These are phyloP conservation scores for Russula earlei DNA, from an alignment of 768 basidiomycete genomes.

Conservation along the genomic window DNA sequence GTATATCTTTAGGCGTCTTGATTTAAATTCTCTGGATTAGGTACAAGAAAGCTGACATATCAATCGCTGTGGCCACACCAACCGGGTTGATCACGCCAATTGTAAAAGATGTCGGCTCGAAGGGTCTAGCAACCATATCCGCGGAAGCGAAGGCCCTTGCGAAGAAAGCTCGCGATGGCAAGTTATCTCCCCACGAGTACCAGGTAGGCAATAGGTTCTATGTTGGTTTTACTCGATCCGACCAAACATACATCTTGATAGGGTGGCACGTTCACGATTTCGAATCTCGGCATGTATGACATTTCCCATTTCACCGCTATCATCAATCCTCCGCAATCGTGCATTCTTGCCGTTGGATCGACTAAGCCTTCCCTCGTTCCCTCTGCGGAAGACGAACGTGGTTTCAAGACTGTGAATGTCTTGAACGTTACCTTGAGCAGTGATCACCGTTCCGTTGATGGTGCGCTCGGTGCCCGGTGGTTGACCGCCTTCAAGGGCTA, in stretches of 20 bases:
- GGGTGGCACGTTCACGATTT: conserved; percentile 98
- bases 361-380: conserved; percentile 81
- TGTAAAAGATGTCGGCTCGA: conserved; percentile 83
- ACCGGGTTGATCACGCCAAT: conserved; percentile 96
- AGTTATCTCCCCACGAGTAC: conserved; percentile 90
- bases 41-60: conserved; percentile 96
- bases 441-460: conserved; percentile 95
- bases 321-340: conserved; percentile 97
- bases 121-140: conserved; percentile 90
- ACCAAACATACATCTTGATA: conserved; percentile 24
- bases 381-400: conserved; percentile 83
- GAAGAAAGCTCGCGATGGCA: conserved; percentile 93
- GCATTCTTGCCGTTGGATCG: conserved; percentile 91
- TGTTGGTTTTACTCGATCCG: not conserved
- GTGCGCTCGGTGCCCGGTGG: conserved; percentile 92
- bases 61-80: conserved; percentile 92
- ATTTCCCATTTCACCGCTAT: conserved; percentile 96
- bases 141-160: conserved; percentile 87
- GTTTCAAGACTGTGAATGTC: conserved; percentile 83
- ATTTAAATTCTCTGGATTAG: conserved; percentile 30
- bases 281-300: conserved; percentile 97
- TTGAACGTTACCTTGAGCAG: conserved; percentile 96
- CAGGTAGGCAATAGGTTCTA: conserved; percentile 45
- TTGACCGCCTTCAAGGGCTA: conserved; percentile 89
- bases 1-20: not conserved